A percentile compares a stretch with the other conserved stretches of the same genome.
phyloP scores from a whole-genome alignment of 2,329 filamentous ascomycete species.

The Cordyceps farinosa region DNA sequence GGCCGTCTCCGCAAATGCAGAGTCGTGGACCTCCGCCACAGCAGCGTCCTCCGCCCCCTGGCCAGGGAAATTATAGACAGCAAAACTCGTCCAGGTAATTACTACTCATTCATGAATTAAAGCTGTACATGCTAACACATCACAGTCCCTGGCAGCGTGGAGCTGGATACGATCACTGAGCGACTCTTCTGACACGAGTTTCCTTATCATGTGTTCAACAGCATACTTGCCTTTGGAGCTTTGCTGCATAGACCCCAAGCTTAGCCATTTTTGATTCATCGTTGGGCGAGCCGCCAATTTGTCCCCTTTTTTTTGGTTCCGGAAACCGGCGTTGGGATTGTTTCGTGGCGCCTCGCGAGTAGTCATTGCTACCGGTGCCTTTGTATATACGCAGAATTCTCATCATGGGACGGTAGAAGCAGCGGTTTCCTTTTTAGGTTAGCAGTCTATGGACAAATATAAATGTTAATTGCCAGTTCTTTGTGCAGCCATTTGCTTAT shows the following conservation, averaged over 20 bases:
- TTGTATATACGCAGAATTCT: conserved; percentile 10
- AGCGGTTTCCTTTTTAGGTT: not conserved
- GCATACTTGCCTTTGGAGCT: not conserved
- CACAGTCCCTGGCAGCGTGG: conserved; percentile 44
- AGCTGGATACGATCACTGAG: conserved; percentile 40
- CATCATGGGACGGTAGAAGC: conserved; percentile 12
- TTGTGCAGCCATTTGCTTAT: not conserved
- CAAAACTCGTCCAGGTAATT: conserved; percentile 40
- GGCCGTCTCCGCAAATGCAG: conserved; percentile 9
- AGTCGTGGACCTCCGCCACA: conserved; percentile 21
- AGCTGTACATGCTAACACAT: conserved; percentile 19
- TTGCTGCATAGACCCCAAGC: not conserved
- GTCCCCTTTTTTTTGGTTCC: conserved; percentile 3
- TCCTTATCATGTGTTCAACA: conserved; percentile 8
- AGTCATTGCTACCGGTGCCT: not conserved
- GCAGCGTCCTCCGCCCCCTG: conserved; percentile 25
- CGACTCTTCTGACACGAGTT: conserved; percentile 13
- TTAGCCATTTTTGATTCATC: conserved; percentile 5
- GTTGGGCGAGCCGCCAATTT: conserved; percentile 1
- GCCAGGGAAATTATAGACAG: conserved; percentile 27
- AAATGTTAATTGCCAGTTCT: not conserved
- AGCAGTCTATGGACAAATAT: not conserved
- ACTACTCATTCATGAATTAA: not conserved
- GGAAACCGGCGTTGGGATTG: conserved; percentile 3
- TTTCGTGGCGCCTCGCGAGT: not conserved